These are phyloP conservation scores for Avena eriantha DNA, from an alignment of 176 grass and related monocot genomes.

Conservation along the genomic window DNA sequence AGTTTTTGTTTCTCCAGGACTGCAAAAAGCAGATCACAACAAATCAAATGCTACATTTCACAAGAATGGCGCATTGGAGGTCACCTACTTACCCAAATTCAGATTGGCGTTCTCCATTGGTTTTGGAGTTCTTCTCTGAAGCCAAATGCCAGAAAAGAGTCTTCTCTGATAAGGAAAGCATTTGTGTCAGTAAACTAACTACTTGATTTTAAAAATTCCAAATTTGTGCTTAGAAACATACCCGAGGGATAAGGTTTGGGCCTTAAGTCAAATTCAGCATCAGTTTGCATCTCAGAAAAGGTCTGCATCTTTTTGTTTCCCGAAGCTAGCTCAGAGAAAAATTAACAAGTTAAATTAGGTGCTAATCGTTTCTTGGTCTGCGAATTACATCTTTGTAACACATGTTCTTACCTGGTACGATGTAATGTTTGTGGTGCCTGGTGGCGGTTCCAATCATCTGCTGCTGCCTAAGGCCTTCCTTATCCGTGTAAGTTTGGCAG, in stretches of 20 bases:
- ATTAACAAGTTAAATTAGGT: conserved; percentile 31
- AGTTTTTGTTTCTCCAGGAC: conserved; percentile 61
- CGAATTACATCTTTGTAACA: conserved; percentile 27
- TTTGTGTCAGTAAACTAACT: conserved; percentile 26
- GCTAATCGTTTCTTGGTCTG: conserved; percentile 15
- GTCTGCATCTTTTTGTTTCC: conserved; percentile 57
- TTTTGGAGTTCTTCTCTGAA: conserved; percentile 72
- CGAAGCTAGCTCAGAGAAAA: conserved; percentile 50
- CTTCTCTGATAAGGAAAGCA: conserved; percentile 59
- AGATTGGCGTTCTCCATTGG: conserved; percentile 47
- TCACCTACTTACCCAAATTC: conserved; percentile 51
- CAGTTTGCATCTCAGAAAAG: conserved; percentile 55
- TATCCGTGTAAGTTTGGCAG: conserved; percentile 91
- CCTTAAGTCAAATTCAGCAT: conserved; percentile 54
- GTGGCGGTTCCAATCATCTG: conserved; percentile 53
- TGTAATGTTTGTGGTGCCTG: conserved; percentile 92
- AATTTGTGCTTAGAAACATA: conserved; percentile 38
- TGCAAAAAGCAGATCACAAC: conserved; percentile 51
- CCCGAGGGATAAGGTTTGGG: conserved; percentile 74
- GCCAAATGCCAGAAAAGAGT: conserved; percentile 95
- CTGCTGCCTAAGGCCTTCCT: conserved; percentile 92
- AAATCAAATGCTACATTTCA: conserved; percentile 11
- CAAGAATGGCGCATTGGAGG: conserved; percentile 18
- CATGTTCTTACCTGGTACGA: conserved; percentile 68
- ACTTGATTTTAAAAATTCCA: conserved; percentile 32